Evolutionary conservation across 192 early-diverging fungal species (phyloP).

Genomic region (Mortierella claussenii): DNA sequence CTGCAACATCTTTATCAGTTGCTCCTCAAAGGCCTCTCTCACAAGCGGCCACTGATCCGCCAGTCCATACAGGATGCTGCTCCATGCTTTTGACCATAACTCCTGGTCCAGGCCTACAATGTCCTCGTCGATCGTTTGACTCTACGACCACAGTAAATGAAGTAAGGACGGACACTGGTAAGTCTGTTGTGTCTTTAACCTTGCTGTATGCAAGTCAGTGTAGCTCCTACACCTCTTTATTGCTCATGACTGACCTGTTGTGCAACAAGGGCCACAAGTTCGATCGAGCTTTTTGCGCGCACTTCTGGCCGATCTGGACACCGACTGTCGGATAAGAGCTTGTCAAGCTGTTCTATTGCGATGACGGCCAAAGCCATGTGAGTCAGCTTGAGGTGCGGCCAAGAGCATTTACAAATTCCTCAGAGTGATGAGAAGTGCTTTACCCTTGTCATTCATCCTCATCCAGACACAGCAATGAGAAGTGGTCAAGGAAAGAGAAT

Average conservation of each 20-base stretch:
- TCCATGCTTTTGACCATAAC: constrained; percentile 15
- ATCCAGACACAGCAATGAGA: no score
- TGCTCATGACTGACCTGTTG: neutral
- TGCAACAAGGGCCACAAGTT: constrained; percentile 18
- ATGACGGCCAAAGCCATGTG: no score
- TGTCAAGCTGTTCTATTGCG: constrained; percentile 11
- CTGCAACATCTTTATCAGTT: neutral
- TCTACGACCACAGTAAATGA: no score
- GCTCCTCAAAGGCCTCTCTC: constrained; percentile 32
- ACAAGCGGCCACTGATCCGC: constrained; percentile 36
- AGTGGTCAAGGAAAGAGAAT: no score
- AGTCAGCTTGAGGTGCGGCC: no score
- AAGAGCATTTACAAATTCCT: no score
- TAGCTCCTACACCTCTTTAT: neutral
- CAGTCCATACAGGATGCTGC: constrained; percentile 10
- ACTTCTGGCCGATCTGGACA: constrained; percentile 31
- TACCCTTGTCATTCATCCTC: no score
- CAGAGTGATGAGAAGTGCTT: no score
- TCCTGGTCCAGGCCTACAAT: no score
- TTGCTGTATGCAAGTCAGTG: neutral
- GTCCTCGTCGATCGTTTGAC: no score
- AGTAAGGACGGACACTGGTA: neutral
- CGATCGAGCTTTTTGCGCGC: constrained; percentile 34
- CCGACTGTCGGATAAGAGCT: constrained; percentile 20
- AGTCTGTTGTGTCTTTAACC: neutral